A percentile compares a stretch with the other conserved stretches of the same genome.
Evolutionary conservation across 139 green algal genomes (phyloP).

Genomic region (Deuterostichococcus epilithicus): DNA sequence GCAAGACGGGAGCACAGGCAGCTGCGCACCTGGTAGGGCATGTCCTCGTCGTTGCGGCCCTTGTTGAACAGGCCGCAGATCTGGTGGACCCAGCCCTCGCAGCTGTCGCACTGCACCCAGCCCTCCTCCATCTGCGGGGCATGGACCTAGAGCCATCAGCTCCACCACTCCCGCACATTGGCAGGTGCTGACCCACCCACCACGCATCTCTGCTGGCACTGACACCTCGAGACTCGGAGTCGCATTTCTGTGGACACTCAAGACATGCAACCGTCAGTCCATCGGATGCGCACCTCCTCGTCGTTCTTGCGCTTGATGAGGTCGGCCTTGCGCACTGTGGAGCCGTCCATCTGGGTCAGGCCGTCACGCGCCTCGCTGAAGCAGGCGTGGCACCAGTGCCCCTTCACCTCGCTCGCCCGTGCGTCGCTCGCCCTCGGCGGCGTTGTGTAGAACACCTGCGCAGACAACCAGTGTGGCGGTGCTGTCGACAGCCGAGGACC

Average conservation of each 20-base stretch:
- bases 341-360: slow-evolving; percentile 50
- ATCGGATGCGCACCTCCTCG: slow-evolving; percentile 58
- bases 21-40: slow-evolving; percentile 55
- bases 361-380: slow-evolving; percentile 57
- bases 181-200: too few relatives aligned
- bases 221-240: too few relatives aligned
- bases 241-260: too few relatives aligned
- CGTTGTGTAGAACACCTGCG: slow-evolving; percentile 42
- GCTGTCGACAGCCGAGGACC: not conserved
- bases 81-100: slow-evolving; percentile 94
- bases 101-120: slow-evolving; percentile 97
- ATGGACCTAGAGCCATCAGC: not conserved
- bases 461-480: not conserved
- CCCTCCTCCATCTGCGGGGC: slow-evolving; percentile 62
- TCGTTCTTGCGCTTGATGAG: slow-evolving; percentile 92
- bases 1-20: too few relatives aligned
- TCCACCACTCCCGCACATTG: too few relatives aligned
- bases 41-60: slow-evolving; percentile 81
- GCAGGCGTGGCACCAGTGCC: slow-evolving; percentile 84
- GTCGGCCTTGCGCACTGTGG: slow-evolving; percentile 29
- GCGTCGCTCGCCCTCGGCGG: slow-evolving; percentile 30
- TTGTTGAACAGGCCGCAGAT: slow-evolving; percentile 98
- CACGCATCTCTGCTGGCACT: too few relatives aligned
- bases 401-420: slow-evolving; percentile 40
- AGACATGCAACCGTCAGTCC: too few relatives aligned